Base-by-base conservation (phyloP, 768 basidiomycete genomes). In the Floccularia luteovirens region DNA sequence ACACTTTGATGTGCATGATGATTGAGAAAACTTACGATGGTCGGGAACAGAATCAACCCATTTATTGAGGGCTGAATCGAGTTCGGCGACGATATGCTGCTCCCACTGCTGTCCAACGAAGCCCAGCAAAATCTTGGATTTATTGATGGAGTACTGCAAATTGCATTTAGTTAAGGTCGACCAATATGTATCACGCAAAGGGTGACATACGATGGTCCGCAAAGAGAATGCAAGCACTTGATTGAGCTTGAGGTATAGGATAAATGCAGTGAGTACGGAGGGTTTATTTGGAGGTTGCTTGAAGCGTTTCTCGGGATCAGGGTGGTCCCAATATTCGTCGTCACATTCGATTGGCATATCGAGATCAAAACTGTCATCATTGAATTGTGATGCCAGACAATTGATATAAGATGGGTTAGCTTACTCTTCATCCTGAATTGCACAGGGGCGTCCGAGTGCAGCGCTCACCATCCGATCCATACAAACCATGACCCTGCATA, bases 351-450 rank as follows among this genome's bases (percentile, higher is more conserved):
- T 55, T 1, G 74, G 76, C 4, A 82, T 60, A 43, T 88, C 86
- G 2, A 84, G 60, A 48, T 91, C 87, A 48, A 87, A 85, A 48
- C 85, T 88, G 41, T 20, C 19, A 28, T 10, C 32, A 32, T 7
- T 14, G 39, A 33, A 36, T 30, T 27, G 14, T 24, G 13, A n/a
- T 3, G 14, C n/a, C 40, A 25, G 45, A 31, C 16, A 21, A 39
- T 32, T 24, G 17, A 24, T 16, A 22, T 14, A 11, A 32, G 38
- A 36, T 31, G 42, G 37, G 24, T n/a, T 1, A 12, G 43, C 78
- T 38, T 52, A 80, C 79, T 88, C 86, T 58, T 86, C 85, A 46
- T 90, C 87, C 39, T 85, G 82, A 12, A 90, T 75, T 3, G 81
- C 80, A 50, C 82, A 77, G 1, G 86, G 84, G 14, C 89, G 66